A percentile compares a stretch with the other conserved stretches of the same genome.
phyloP scores from a whole-genome alignment of 352 stramenopile genomes.

The Bremia lactucae region DNA sequence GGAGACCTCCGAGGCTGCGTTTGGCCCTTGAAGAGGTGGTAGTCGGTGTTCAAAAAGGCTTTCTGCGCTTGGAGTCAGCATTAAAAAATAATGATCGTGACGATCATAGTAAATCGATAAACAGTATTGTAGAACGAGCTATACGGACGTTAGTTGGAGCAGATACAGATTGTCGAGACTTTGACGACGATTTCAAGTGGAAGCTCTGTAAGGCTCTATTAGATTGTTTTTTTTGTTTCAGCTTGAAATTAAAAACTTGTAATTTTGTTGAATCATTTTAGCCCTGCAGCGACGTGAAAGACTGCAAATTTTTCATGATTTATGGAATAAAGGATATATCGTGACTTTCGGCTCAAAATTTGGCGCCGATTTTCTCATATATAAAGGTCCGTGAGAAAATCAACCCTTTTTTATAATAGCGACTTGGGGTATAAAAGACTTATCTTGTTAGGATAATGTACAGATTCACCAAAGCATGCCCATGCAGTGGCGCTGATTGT shows the following conservation, averaged over 20 bases:
- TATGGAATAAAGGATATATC: constrained; percentile 55
- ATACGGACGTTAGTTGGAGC: constrained; percentile 4
- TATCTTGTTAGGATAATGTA: too few species aligned
- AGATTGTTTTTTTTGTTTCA: too few species aligned
- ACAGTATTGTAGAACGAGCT: constrained; percentile 7
- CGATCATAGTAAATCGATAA: neutral
- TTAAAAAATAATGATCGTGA: neutral
- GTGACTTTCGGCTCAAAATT: constrained; percentile 77
- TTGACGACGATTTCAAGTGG: constrained; percentile 3
- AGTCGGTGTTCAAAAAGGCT: constrained; percentile 24
- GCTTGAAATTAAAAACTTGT: neutral
- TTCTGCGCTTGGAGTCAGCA: constrained; percentile 22
- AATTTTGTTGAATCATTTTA: constrained; percentile 9
- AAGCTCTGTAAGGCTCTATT: constrained; percentile 14
- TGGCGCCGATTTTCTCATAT: constrained; percentile 70
- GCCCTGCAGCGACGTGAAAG: constrained; percentile 14
- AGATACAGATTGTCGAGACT: neutral
- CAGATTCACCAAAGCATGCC: constrained; percentile 25
- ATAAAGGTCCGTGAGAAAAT: constrained; percentile 36
- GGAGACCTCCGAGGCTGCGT: constrained; percentile 13
- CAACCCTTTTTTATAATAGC: too few species aligned
- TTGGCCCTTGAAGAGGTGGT: constrained; percentile 43
- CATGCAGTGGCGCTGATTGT: constrained; percentile 48
- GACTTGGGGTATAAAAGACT: too few species aligned
- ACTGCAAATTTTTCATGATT: constrained; percentile 45